Evolutionary conservation across 2,329 filamentous ascomycete genomes (phyloP).

Genomic region (Aspergillus ruber): DNA sequence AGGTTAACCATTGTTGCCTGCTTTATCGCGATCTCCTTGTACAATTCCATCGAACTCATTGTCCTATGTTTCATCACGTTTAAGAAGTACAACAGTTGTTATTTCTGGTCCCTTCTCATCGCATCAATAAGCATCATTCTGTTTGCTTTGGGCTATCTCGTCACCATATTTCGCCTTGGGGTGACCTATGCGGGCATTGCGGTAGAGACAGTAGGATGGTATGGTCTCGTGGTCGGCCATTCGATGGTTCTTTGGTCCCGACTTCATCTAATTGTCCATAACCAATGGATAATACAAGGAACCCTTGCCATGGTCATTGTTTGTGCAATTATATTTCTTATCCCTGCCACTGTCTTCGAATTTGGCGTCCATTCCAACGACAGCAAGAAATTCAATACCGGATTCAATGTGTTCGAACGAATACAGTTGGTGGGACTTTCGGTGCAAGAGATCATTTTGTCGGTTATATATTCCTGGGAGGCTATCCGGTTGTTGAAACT

Average conservation of each 20-base stretch:
- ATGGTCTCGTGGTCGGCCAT: constrained; percentile 24
- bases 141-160: not conserved
- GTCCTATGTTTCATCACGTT: not conserved
- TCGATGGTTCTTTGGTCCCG: constrained; percentile 41
- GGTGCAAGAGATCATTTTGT: constrained; percentile 47
- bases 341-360: constrained; percentile 35
- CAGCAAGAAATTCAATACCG: constrained; percentile 2
- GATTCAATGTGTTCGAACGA: constrained; percentile 40
- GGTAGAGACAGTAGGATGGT: too few relatives aligned
- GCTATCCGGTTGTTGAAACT: constrained; percentile 40
- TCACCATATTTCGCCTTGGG: not conserved
- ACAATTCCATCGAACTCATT: not conserved
- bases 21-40: not conserved
- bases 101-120: not conserved
- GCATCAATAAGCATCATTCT: not conserved
- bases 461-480: constrained; percentile 45
- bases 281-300: constrained; percentile 22
- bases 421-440: constrained; percentile 49
- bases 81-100: not conserved
- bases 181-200: too few relatives aligned
- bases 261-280: constrained; percentile 35
- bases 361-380: constrained; percentile 10
- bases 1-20: not conserved
- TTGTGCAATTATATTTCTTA: constrained; percentile 31
- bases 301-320: constrained; percentile 37